These are phyloP conservation scores for Aspergillus egyptiacus DNA, from an alignment of 495 filamentous ascomycete genomes.

Conservation along the genomic window DNA sequence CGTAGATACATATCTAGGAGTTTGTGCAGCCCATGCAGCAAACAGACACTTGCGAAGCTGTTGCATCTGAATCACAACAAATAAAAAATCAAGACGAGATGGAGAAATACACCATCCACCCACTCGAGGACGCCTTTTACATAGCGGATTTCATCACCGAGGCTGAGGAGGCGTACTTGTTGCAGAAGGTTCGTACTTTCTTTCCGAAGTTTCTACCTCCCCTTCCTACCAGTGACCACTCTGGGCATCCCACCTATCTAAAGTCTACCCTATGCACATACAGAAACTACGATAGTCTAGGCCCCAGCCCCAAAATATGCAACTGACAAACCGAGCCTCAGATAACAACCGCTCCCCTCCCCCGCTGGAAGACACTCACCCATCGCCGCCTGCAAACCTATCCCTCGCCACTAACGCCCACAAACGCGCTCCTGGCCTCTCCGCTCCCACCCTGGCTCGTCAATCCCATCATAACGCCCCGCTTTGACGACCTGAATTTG, in stretches of 20 bases:
- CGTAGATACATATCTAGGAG: background rate
- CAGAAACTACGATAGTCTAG: too few relatives aligned
- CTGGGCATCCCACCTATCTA: too few relatives aligned
- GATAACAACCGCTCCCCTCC: slow-evolving; percentile 56
- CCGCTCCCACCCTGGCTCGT: slow-evolving; percentile 74
- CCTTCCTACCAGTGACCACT: too few relatives aligned
- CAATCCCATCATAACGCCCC: slow-evolving; percentile 57
- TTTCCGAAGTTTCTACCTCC: slow-evolving; percentile 24
- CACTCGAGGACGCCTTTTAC: slow-evolving; percentile 67
- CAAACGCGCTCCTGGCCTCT: slow-evolving; percentile 67
- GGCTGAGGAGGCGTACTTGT: slow-evolving; percentile 64
- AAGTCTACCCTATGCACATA: too few relatives aligned
- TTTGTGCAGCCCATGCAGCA: too few relatives aligned
- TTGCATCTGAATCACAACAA: background rate
- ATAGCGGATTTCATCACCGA: slow-evolving; percentile 78
- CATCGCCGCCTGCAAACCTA: slow-evolving; percentile 87
- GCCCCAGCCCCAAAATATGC: background rate
- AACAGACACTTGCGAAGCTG: too few relatives aligned
- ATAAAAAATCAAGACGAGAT: slow-evolving; percentile 8
- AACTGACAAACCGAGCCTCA: slow-evolving; percentile 9
- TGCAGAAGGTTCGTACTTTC: slow-evolving; percentile 63
- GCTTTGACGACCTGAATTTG: slow-evolving; percentile 54
- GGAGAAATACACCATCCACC: slow-evolving; percentile 48
- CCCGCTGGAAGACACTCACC: slow-evolving; percentile 77
- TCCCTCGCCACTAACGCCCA: slow-evolving; percentile 68